Base-by-base conservation (phyloP, 2,329 filamentous ascomycete genomes). In the Ophiostoma himal-ulmi region DNA sequence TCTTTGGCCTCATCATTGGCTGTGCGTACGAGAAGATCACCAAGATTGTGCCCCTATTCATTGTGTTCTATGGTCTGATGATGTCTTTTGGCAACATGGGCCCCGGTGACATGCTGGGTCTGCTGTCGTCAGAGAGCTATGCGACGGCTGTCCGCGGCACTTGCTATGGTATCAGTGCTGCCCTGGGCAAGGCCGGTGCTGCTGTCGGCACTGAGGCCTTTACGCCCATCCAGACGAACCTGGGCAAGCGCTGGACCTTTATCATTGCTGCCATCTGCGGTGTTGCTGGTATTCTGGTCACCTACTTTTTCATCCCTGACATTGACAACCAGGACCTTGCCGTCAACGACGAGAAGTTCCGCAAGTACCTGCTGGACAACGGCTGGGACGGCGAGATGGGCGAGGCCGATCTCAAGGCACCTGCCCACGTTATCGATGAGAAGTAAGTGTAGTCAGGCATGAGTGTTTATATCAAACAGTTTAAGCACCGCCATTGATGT, bases 51-150 rank as follows among this genome's bases (percentile, higher is more conserved):
- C 82, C 84, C 0, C 78, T 84, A 0, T 85, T 85, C 72, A 79
- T 85, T 11, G 78, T 85, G 5, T 79, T 85, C 48, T 85, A 85
- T 71, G 84, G 83, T 0, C 77, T 85, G 2, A 82, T 85, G 77
- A 82, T 83, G 75, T 81, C 77, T 30, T 82, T 78, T 30, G 81
- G 81, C 20, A 83, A 84, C 34, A 76, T 84, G n/a, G 81, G 82
- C 0, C 82, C 81, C 0, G 82, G 82, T 0, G 80, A 82, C 68
- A 83, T 80, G 70, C 81, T 84, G 3, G 83, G 83, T 1, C 76
- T 85, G 0, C 77, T 85, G 3, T 83, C 81, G 0, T 83, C 81
- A 5, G 84, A 86, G 74, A 79, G 81, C 1, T 85, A 83, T 71
- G 80, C 83, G 0, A 85, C 83, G 0, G 81, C 82, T 0, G 80